These are phyloP conservation scores for Oryza punctata DNA, from an alignment of 176 grass and related monocot genomes.

Conservation along the genomic window DNA sequence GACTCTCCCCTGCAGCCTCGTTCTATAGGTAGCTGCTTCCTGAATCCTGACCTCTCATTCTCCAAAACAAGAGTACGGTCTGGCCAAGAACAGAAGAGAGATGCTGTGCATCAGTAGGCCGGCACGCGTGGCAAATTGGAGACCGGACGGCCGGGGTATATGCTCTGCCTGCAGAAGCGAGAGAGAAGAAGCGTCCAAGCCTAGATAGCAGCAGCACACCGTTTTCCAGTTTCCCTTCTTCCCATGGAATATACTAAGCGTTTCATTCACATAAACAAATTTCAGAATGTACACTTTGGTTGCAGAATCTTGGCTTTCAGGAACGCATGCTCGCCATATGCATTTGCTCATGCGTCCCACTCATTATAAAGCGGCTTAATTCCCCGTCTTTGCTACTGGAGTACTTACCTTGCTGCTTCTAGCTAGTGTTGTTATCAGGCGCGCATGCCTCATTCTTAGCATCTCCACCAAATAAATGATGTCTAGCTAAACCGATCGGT, in stretches of 20 bases:
- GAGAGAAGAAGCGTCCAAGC: neutral
- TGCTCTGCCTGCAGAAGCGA: neutral
- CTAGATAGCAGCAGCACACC: neutral
- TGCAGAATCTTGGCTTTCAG: slow-evolving; percentile 27
- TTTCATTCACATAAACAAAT: too few species aligned
- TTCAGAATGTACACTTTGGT: neutral
- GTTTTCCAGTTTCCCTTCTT: neutral
- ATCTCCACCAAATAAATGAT: neutral
- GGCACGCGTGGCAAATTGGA: neutral
- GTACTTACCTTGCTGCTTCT: neutral
- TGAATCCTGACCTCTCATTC: neutral
- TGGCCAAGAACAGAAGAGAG: neutral
- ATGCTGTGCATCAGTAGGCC: too few species aligned
- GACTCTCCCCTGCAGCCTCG: neutral
- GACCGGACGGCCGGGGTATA: neutral
- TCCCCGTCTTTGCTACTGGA: neutral
- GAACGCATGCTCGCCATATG: slow-evolving; percentile 20
- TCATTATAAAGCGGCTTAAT: neutral
- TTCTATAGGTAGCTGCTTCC: neutral
- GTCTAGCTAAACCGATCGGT: neutral
- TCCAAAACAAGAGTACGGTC: neutral
- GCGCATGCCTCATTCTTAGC: neutral
- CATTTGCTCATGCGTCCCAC: neutral
- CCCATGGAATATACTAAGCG: neutral
- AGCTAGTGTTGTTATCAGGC: neutral